Conservation (phyloP, 1,284 basidiomycete species). For the Ceratobasidium sp. region DNA sequence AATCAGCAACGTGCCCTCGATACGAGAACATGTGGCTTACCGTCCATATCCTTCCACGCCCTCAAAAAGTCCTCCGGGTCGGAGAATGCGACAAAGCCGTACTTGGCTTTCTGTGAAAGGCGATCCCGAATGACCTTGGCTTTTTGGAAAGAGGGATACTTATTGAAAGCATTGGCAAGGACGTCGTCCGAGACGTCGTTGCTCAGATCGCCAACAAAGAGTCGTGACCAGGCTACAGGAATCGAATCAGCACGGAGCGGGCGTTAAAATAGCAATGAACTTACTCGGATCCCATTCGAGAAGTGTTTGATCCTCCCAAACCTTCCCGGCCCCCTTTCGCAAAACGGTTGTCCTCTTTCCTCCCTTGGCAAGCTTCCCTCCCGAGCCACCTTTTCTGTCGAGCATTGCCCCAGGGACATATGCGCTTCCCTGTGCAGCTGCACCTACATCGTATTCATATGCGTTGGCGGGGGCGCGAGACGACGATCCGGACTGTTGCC, state of each 20-base stretch:
- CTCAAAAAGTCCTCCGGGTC: slow-evolving; percentile 98
- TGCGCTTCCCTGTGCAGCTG: slow-evolving; percentile 84
- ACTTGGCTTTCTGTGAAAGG: slow-evolving; percentile 91
- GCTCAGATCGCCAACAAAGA: slow-evolving; percentile 98
- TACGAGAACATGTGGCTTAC: slow-evolving; percentile 55
- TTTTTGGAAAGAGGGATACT: slow-evolving; percentile 92
- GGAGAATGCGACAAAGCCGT: slow-evolving; percentile 96
- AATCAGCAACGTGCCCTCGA: slow-evolving; percentile 22
- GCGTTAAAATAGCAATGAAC: slow-evolving; percentile 47
- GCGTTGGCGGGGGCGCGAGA: slow-evolving; percentile 84
- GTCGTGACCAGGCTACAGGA: slow-evolving; percentile 86
- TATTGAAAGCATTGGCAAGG: slow-evolving; percentile 88
- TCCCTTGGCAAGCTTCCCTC: slow-evolving; percentile 84
- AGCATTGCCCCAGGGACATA: slow-evolving; percentile 88
- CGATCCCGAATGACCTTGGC: slow-evolving; percentile 94
- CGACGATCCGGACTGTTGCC: slow-evolving; percentile 66
- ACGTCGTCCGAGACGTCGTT: slow-evolving; percentile 98
- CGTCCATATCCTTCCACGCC: slow-evolving; percentile 99
- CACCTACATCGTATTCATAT: slow-evolving; percentile 87
- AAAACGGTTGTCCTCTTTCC: slow-evolving; percentile 94
- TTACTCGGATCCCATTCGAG: slow-evolving; percentile 97
- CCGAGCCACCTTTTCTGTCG: slow-evolving; percentile 81
- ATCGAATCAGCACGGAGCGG: slow-evolving; percentile 34
- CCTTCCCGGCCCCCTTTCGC: slow-evolving; percentile 91
- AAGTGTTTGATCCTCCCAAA: slow-evolving; percentile 97